Evolutionary conservation across 495 filamentous ascomycete species (phyloP), one percentile per base, ranked within the genome.

Genomic region (Tetracladium marchalianum): DNA sequence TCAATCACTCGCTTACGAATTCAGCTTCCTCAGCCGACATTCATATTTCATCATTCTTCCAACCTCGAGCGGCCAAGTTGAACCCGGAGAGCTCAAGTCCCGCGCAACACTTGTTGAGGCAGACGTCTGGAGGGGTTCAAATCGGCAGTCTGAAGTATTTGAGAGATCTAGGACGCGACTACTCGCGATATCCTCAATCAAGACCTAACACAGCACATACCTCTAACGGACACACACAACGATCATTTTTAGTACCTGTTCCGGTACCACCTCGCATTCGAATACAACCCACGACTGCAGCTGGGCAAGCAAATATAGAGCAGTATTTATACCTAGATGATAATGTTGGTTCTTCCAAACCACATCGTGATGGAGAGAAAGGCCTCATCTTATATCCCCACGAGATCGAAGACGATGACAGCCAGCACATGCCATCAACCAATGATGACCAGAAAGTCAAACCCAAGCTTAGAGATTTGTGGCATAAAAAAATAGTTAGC

Each of bases 371-470:
- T 33, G 56, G 46, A 24, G 49, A 47, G 9, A 59, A 66, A 39
- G 53, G 52, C 5, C 68, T 68, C 52, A 63, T 68, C 1, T 51
- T 72, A 5, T 64, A 67, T 24, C 34, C 46, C 1, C 62, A 72
- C 48, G 61, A 73, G 40, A 57, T 65, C 40, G 71, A 73, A 44
- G 59, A 52, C 6, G 71, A 75, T 44, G 71, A 75, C 54, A 67
- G 67, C 31, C 62, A 68, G 52, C 71, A 75, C 43, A 66, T 67
- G 59, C 71, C 71, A 13, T 32, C 47, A 27, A 62, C 61, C 19
- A 66, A 72, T 47, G 71, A 75, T 43, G 69, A 73, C 46, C 44
- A 57, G 0, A 56, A 44, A 18, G 64, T 61, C 51, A 72, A 64
- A 41, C 54, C 68, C 15, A 64, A 45, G 2, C 55, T 56, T 19